These are phyloP conservation scores for Eragrostis tef DNA, from an alignment of 202 grass and related monocot genomes.

Conservation along the genomic window DNA sequence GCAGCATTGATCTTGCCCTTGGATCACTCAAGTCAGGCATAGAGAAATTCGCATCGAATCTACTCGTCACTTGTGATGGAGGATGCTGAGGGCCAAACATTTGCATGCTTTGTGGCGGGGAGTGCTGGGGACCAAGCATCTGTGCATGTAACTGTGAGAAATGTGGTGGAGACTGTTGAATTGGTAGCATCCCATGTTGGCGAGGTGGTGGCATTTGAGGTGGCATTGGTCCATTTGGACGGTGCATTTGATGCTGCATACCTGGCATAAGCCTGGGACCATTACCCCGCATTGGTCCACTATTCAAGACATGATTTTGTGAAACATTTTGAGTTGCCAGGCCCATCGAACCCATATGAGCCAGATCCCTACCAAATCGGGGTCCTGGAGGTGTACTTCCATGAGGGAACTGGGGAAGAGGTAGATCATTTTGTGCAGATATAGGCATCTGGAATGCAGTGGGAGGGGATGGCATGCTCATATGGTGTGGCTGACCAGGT, in stretches of 20 bases:
- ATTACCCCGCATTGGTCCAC: conserved; percentile 33
- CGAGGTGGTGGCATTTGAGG: conserved; percentile 36
- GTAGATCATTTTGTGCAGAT: conserved; percentile 44
- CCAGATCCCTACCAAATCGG: conserved; percentile 45
- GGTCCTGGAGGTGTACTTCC: conserved; percentile 41
- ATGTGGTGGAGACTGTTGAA: conserved; percentile 52
- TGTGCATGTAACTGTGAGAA: conserved; percentile 58
- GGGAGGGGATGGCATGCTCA: conserved; percentile 49
- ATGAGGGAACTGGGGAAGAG: conserved; percentile 29
- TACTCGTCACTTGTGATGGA: conserved; percentile 38
- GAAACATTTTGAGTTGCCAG: conserved; percentile 23
- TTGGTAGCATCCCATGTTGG: conserved; percentile 47
- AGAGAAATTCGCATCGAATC: conserved; percentile 43
- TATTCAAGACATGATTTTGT: conserved; percentile 46
- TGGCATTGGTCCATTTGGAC: conserved; percentile 45
- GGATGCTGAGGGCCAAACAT: conserved; percentile 47
- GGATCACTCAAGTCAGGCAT: conserved; percentile 55
- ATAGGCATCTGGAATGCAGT: conserved; percentile 41
- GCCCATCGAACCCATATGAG: conserved; percentile 30
- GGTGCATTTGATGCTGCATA: conserved; percentile 39
- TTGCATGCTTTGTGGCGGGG: conserved; percentile 53
- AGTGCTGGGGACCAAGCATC: conserved; percentile 45
- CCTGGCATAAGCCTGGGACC: conserved; percentile 31
- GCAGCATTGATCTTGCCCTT: conserved; percentile 49
- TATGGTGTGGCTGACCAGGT: conserved; percentile 42